Base-by-base conservation (phyloP, 257 asterid species). In the Henckelia pumila region DNA sequence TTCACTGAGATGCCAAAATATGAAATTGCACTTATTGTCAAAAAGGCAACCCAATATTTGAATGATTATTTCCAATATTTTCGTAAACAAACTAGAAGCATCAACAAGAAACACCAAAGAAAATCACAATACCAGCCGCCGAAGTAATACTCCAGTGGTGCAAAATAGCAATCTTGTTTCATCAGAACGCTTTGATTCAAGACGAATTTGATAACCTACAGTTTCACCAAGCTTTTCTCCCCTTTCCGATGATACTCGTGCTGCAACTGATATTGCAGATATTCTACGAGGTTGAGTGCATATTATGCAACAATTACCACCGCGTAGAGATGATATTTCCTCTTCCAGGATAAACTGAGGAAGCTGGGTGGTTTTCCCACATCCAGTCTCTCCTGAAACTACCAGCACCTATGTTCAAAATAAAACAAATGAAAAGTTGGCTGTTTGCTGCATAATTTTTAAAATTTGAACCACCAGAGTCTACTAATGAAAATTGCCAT, bases 321-420 rank as follows among this genome's bases (percentile, higher is more conserved):
- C 99, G 56, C 81, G 81, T 33, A 84, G 78, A 74, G 86, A 80
- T 73, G 97, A 78, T 77, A 93, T 88, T 81, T 86, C 95, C 74
- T 88, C 95, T 81, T 93, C 99, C 69, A 93, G 78, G 72, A 93
- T 90, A 80, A 85, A 93, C 40, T 93, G 99, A 78, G 99, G 99
- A 79, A 93, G 99, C 80, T 93, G 99, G 32, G 99, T 93, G 20
- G 99, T 90, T 76, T 93, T 93, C 47, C 99, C 99, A 80, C 99
- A 90, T 56, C 99, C 99, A 63, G 99, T 93, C 88, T 93, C 99
- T 75, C 99, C 99, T 8, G 99, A 93, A 50, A 93, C 97, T 75
- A 93, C 90, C 74, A 90, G 82, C 63, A 93, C 97, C 99, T 93
- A 79, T 57, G 71, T 63, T 47, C 56, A 55, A 47, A 68, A 32